A percentile compares a stretch with the other conserved stretches of the same genome.
Conservation (phyloP, 352 stramenopile genomes). For the Phytophthora sp. region DNA sequence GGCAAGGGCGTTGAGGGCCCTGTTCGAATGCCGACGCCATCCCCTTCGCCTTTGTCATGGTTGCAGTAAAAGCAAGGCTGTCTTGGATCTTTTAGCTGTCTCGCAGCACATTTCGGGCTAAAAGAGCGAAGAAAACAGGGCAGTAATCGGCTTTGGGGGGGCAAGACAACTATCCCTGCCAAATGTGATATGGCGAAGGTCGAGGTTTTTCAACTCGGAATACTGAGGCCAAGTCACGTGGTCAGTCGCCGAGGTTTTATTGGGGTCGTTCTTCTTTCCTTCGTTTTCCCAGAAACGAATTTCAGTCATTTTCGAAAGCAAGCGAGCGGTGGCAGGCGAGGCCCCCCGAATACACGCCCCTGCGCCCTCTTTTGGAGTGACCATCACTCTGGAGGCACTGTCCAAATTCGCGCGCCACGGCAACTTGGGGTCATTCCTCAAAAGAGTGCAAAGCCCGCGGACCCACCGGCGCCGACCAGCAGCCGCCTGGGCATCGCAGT, state of each 20-base stretch:
- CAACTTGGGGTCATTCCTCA: slow-evolving; percentile 55
- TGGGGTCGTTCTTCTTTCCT: slow-evolving; percentile 39
- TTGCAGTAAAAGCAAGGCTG: slow-evolving; percentile 26
- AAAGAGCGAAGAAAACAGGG: slow-evolving; percentile 25
- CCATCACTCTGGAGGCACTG: slow-evolving; percentile 43
- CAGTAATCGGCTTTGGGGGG: slow-evolving; percentile 32
- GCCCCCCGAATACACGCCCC: slow-evolving; percentile 47
- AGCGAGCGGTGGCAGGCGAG: slow-evolving; percentile 49
- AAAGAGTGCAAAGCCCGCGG: slow-evolving; percentile 51
- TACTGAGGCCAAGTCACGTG: slow-evolving; percentile 26
- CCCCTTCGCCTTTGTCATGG: neutral
- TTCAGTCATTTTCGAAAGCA: slow-evolving; percentile 67
- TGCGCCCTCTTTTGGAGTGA: slow-evolving; percentile 44
- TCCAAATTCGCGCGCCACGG: slow-evolving; percentile 34
- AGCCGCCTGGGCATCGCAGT: slow-evolving; percentile 1
- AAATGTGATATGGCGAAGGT: slow-evolving; percentile 22
- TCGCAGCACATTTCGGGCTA: slow-evolving; percentile 33
- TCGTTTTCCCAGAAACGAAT: slow-evolving; percentile 44
- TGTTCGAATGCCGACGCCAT: slow-evolving; percentile 1
- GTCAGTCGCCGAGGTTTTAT: slow-evolving; percentile 40
- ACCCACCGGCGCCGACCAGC: slow-evolving; percentile 12
- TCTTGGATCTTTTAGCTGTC: slow-evolving; percentile 39
- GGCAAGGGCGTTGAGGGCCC: neutral
- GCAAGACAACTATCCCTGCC: slow-evolving; percentile 13
- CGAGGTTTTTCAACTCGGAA: slow-evolving; percentile 37